phyloP scores from a whole-genome alignment of 169 alveolate species.

The Amoebophrya sp. region DNA sequence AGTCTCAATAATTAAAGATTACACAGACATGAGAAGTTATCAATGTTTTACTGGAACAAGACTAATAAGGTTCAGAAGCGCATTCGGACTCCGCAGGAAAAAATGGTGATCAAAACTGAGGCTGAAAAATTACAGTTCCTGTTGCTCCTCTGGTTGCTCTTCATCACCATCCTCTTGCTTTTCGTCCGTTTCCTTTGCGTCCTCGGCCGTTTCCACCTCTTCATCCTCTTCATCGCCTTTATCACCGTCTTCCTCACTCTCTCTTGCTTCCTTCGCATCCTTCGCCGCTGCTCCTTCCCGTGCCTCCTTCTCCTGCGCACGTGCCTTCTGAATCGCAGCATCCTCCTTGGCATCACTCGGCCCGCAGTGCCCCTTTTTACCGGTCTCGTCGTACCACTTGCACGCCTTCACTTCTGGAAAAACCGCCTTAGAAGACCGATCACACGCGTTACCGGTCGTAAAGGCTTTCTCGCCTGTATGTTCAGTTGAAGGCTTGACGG shows the following conservation, averaged over 20 bases:
- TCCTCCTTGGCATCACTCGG: neutral
- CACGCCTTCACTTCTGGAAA: neutral
- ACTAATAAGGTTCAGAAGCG: too few species aligned
- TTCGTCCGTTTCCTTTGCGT: neutral
- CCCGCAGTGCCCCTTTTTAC: conserved; percentile 20
- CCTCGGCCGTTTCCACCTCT: neutral
- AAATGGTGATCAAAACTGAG: too few species aligned
- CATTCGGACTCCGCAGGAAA: too few species aligned
- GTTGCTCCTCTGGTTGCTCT: neutral
- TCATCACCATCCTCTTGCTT: neutral
- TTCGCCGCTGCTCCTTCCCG: neutral
- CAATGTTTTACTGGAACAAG: too few species aligned
- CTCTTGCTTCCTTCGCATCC: neutral
- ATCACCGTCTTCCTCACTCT: neutral
- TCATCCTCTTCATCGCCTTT: neutral
- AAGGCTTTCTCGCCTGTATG: too few species aligned
- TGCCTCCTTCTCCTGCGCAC: neutral
- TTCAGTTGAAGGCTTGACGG: too few species aligned
- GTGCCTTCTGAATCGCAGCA: neutral
- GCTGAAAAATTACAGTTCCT: too few species aligned
- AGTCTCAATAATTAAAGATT: too few species aligned
- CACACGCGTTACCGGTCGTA: too few species aligned
- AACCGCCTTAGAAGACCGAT: too few species aligned
- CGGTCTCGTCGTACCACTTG: neutral
- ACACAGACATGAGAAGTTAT: too few species aligned